Conservation (phyloP, 495 filamentous ascomycete species). For the Podospora conica region DNA sequence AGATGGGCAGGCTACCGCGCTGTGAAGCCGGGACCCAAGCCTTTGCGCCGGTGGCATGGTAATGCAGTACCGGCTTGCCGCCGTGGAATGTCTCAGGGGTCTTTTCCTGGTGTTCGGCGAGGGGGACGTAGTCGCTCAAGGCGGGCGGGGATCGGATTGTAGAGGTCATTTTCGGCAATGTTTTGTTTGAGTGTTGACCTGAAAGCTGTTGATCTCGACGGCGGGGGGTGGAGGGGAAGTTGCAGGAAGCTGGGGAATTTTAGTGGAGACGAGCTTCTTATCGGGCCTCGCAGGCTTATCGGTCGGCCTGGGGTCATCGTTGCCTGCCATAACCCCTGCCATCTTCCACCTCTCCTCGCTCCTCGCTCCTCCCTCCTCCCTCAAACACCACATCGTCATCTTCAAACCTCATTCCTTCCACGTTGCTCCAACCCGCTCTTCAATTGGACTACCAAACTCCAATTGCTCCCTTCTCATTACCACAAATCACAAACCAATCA, state of each 20-base stretch:
- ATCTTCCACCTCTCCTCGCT: not conserved
- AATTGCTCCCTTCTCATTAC: not conserved
- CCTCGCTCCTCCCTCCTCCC: too few relatives aligned
- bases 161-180: constrained; percentile 25
- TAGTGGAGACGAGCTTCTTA: constrained; percentile 22
- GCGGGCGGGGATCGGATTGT: constrained; percentile 38
- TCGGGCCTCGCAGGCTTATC: constrained; percentile 19
- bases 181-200: constrained; percentile 2
- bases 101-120: constrained; percentile 73
- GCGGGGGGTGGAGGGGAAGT: not conserved
- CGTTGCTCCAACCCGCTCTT: not conserved
- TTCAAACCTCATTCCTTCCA: not conserved
- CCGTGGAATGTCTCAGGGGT: constrained; percentile 80
- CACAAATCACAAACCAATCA: constrained; percentile 11
- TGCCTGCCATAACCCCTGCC: not conserved
- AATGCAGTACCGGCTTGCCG: constrained; percentile 74
- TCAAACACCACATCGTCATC: not conserved
- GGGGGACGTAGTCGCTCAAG: constrained; percentile 56
- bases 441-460: not conserved
- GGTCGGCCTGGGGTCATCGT: not conserved
- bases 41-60: constrained; percentile 57
- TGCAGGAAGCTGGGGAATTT: constrained; percentile 17
- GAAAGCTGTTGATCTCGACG: not conserved
- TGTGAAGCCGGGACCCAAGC: constrained; percentile 47
- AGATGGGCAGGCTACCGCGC: constrained; percentile 45